Evolutionary conservation across 345 rosid species (phyloP).

Genomic region (Euclidium syriacum): DNA sequence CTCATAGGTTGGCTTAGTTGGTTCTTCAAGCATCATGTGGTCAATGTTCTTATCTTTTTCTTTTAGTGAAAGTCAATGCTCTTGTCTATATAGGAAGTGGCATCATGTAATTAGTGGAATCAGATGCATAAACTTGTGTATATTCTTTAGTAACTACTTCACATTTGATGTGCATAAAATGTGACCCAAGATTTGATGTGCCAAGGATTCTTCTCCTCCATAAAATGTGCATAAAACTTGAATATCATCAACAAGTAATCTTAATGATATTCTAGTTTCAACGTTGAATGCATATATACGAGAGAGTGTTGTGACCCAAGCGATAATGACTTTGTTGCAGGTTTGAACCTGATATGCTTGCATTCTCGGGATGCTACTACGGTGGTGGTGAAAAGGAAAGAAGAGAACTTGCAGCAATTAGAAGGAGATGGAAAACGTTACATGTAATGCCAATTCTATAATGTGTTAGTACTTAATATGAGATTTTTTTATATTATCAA

Average conservation of each 20-base stretch:
- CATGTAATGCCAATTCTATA: constrained; percentile 43
- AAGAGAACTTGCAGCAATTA: constrained; percentile 76
- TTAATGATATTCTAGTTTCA: not conserved
- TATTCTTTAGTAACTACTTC: not conserved
- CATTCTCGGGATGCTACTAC: constrained; percentile 97
- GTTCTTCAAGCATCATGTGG: not conserved
- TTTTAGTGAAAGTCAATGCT: not conserved
- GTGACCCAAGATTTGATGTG: too few relatives aligned
- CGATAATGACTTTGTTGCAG: constrained; percentile 41
- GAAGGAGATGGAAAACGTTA: constrained; percentile 96
- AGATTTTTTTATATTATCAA: not conserved
- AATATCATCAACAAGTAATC: not conserved
- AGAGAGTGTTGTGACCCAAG: constrained; percentile 8
- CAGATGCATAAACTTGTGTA: not conserved
- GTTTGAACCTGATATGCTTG: constrained; percentile 99
- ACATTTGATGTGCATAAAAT: too few relatives aligned
- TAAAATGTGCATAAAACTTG: too few relatives aligned
- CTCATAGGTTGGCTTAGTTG: not conserved
- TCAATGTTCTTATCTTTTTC: not conserved
- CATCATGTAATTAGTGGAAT: not conserved
- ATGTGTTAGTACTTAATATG: not conserved
- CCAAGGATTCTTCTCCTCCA: too few relatives aligned
- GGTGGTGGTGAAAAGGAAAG: constrained; percentile 98
- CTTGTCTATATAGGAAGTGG: not conserved
- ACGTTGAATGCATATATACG: not conserved